Evolutionary conservation across 179 eudicot genomes (phyloP), one percentile per base, ranked within the genome.

Genomic region (Nepenthes alata): DNA sequence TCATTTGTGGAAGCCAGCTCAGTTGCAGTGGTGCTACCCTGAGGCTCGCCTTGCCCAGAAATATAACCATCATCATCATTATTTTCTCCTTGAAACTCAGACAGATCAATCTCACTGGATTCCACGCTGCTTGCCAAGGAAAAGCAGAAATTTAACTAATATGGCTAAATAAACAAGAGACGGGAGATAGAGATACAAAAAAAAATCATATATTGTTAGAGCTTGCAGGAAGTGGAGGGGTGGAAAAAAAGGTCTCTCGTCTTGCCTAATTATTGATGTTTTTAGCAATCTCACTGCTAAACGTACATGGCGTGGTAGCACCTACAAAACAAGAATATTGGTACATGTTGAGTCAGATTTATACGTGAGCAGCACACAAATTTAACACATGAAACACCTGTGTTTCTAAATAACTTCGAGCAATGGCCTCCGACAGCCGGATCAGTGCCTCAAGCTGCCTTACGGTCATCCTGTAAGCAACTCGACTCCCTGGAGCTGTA

Each of bases 381-480:
- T 13, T 16, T 35, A 39, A 13, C 11, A 7, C 36, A 58, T 58
- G 35, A 52, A 47, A 41, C 53, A 87, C 98, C 95, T 86, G 77
- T 58, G 55, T 57, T 65, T 93, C 98, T 68, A 89, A 62, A 73
- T 85, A 66, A 69, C 86, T 66, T 57, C 96, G 75, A 57, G 98
- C 98, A 74, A 91, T 78, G 51, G 98, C 95, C 74, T 91, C 98
- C 61, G 98, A 91, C 12, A 91, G 84, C 68, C 98, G 80, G 74
- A 93, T 78, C 65, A 89, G 73, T 58, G 98, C 98, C 83, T 93
- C 98, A 54, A 93, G 84, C 65, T 93, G 98, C 70, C 98, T 89
- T 48, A 93, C 96, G 9, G 98, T 93, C 98, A 93, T 93, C 60
- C 98, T 85, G 75, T 89, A 93, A 63, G 98, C 98, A 76, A 89